Percentiles rank a stretch among this genome's conserved stretches.
Conservation (phyloP, 371 early-diverging fungal genomes). For the Batkoa obscura region DNA sequence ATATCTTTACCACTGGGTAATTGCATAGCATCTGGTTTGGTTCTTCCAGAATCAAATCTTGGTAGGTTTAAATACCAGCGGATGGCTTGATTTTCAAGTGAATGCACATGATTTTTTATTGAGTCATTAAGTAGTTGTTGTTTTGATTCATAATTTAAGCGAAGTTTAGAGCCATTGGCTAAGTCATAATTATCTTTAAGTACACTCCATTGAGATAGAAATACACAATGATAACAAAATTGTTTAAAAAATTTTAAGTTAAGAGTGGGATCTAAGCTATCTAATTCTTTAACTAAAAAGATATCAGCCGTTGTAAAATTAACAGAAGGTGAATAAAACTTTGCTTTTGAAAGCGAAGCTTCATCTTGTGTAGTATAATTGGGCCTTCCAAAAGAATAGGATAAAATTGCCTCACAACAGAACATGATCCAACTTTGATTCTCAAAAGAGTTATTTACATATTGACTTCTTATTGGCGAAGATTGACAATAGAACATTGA, state of each 20-base stretch:
- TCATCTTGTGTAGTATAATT: too few species aligned
- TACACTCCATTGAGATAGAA: neutral
- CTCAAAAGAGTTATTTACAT: neutral
- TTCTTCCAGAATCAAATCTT: neutral
- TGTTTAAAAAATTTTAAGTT: neutral
- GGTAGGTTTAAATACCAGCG: neutral
- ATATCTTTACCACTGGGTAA: neutral
- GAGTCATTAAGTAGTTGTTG: too few species aligned
- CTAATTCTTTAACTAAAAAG: neutral
- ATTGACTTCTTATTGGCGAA: neutral
- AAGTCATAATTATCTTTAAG: neutral
- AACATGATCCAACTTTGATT: neutral
- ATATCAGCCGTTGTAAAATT: neutral
- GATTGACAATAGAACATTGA: too few species aligned
- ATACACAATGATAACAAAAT: neutral
- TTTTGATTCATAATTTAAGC: too few species aligned
- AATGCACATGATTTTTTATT: too few species aligned
- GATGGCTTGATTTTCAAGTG: neutral
- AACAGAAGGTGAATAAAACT: neutral
- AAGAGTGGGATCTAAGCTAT: neutral
- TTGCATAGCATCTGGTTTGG: neutral
- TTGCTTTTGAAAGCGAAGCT: neutral
- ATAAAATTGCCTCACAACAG: neutral
- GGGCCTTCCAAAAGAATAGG: neutral
- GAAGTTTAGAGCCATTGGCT: neutral